Evolutionary conservation across 495 filamentous ascomycete genomes (phyloP).

Genomic region (Opeltia flavorubescens): DNA sequence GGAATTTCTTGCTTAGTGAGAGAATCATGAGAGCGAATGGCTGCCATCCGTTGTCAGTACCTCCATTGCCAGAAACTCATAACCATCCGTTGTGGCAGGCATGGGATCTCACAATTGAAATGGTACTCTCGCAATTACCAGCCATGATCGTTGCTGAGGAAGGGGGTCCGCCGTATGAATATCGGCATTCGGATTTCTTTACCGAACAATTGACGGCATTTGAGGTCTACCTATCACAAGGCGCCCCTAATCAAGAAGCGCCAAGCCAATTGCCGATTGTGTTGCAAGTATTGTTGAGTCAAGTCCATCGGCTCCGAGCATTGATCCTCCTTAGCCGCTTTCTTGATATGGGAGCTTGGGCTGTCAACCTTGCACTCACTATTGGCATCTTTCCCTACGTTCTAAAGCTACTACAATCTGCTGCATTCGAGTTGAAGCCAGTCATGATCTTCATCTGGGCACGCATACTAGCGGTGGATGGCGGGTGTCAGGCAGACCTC

Average conservation of each 20-base stretch:
- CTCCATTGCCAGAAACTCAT: constrained; percentile 78
- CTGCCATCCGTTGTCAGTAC: constrained; percentile 83
- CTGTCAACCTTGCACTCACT: constrained; percentile 85
- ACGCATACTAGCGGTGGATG: constrained; percentile 86
- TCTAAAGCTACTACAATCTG: constrained; percentile 86
- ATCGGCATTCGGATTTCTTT: constrained; percentile 90
- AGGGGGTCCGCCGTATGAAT: constrained; percentile 68
- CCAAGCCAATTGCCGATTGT: constrained; percentile 95
- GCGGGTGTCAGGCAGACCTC: constrained; percentile 80
- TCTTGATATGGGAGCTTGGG: constrained; percentile 91
- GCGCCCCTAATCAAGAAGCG: constrained; percentile 66
- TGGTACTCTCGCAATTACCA: constrained; percentile 84
- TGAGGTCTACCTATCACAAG: constrained; percentile 87
- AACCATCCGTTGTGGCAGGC: constrained; percentile 91
- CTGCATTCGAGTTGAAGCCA: constrained; percentile 85
- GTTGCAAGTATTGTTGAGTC: constrained; percentile 86
- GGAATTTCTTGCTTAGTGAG: constrained; percentile 90
- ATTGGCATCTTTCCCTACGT: constrained; percentile 99
- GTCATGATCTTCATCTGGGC: constrained; percentile 99
- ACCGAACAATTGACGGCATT: constrained; percentile 95
- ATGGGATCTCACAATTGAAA: constrained; percentile 95
- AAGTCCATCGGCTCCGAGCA: constrained; percentile 85
- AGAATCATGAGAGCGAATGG: constrained; percentile 91
- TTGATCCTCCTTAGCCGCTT: constrained; percentile 89
- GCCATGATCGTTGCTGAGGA: constrained; percentile 61